phyloP scores from a whole-genome alignment of 768 basidiomycete genomes.

The Phallus indusiatus region DNA sequence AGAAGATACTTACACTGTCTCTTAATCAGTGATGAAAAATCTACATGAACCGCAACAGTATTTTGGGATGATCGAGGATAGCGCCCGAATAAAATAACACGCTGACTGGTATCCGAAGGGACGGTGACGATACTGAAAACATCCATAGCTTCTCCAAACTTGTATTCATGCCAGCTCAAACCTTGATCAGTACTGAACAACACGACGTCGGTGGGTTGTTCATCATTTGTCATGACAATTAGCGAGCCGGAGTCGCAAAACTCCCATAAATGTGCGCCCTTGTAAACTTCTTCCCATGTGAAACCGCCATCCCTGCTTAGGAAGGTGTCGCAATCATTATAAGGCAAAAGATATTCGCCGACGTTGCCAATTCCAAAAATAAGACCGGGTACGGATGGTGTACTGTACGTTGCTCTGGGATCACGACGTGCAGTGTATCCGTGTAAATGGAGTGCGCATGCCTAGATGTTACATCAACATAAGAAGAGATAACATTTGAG shows the following conservation, averaged over 20 bases:
- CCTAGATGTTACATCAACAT: slow-evolving; percentile 30
- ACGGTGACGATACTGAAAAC: slow-evolving; percentile 78
- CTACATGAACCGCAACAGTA: slow-evolving; percentile 73
- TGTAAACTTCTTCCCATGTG: slow-evolving; percentile 98
- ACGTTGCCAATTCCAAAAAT: slow-evolving; percentile 97
- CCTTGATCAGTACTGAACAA: slow-evolving; percentile 90
- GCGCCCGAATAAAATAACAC: slow-evolving; percentile 78
- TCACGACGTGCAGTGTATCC: slow-evolving; percentile 93
- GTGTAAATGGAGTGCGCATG: slow-evolving; percentile 83
- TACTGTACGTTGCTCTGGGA: slow-evolving; percentile 87
- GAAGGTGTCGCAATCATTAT: slow-evolving; percentile 90
- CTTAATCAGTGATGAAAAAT: slow-evolving; percentile 72
- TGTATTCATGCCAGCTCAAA: slow-evolving; percentile 76
- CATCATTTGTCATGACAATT: slow-evolving; percentile 90
- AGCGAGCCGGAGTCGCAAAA: slow-evolving; percentile 96
- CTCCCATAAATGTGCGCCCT: slow-evolving; percentile 96
- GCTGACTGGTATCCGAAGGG: slow-evolving; percentile 80
- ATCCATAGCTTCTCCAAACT: slow-evolving; percentile 69
- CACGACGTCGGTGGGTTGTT: slow-evolving; percentile 82
- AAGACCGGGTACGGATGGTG: slow-evolving; percentile 83
- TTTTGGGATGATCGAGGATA: slow-evolving; percentile 33
- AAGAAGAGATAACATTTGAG: slow-evolving; percentile 1
- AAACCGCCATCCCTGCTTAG: slow-evolving; percentile 93
- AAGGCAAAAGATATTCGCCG: slow-evolving; percentile 69
- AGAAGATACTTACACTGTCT: slow-evolving; percentile 53